These are phyloP conservation scores for Scedosporium apiospermum DNA, from an alignment of 2,329 filamentous ascomycete species.

Conservation along the genomic window DNA sequence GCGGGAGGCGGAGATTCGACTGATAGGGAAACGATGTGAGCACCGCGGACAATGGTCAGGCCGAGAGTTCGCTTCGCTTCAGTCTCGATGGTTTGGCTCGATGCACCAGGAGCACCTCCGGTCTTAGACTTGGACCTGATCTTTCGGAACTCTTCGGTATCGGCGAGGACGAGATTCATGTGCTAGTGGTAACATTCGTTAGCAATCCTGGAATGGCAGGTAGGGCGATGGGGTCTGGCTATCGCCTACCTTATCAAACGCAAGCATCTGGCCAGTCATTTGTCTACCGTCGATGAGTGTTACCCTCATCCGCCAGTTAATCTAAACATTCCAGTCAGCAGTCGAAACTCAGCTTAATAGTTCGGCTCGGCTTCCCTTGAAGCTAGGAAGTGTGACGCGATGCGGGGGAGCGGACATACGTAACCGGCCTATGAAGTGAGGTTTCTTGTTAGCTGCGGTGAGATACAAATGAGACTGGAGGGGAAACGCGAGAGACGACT, in stretches of 20 bases:
- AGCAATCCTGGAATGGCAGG: not conserved
- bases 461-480: slow-evolving; percentile 13
- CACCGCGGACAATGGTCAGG: slow-evolving; percentile 86
- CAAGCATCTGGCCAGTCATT: slow-evolving; percentile 96
- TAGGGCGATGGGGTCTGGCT: not conserved
- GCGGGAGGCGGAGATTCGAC: slow-evolving; percentile 93
- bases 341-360: not conserved
- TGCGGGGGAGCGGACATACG: slow-evolving; percentile 34
- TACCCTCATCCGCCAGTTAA: slow-evolving; percentile 98
- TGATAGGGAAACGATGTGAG: slow-evolving; percentile 87
- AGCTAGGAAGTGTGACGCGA: not conserved
- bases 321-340: slow-evolving; percentile 42
- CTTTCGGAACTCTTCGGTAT: slow-evolving; percentile 94
- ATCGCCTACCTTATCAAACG: slow-evolving; percentile 78
- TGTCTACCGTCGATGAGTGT: slow-evolving; percentile 91
- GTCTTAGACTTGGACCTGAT: slow-evolving; percentile 79
- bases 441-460: slow-evolving; percentile 2
- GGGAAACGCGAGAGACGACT: slow-evolving; percentile 31
- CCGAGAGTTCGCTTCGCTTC: slow-evolving; percentile 98
- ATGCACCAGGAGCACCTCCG: slow-evolving; percentile 51
- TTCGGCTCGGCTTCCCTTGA: not conserved
- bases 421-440: slow-evolving; percentile 51
- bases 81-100: slow-evolving; percentile 65
- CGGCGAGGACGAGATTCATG: slow-evolving; percentile 98
- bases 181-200: slow-evolving; percentile 46